Evolutionary conservation across 2,329 filamentous ascomycete genomes (phyloP), one percentile per base, ranked within the genome.

Genomic region (Cladophialophora psammophila): DNA sequence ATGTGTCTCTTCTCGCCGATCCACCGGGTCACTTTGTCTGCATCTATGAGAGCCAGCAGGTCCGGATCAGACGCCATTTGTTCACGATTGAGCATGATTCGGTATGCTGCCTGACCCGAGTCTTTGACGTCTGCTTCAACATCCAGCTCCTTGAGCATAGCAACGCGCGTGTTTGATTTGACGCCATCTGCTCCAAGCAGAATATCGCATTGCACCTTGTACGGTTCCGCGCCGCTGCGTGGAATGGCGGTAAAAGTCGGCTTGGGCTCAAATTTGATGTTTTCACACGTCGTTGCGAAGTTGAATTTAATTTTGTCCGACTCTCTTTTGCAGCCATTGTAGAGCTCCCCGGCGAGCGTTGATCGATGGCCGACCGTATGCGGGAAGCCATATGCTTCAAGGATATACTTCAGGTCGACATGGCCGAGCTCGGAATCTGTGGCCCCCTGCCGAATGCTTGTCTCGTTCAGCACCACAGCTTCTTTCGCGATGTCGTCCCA

Each of bases 351-450:
- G 5, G 91, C 90, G 3, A 94, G 84, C 8, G 89, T 91, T 0
- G 89, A 84, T 20, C 92, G 87, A 76, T 95, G 92, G 7, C 91
- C 91, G 4, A 92, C 90, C 85, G 91, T 93, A 79, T 94, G 91
- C 0, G 90, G 88, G 75, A 90, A 93, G 40, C 86, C 86, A 75
- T 93, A 94, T 36, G 85, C 88, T 8, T 86, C 79, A 58, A 85
- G 80, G 69, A 94, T 88, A 72, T 92, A 88, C 36, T 82, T 81
- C 74, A 94, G 85, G 67, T 88, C 83, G 52, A 94, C 90, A 72
- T 90, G 88, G 2, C 87, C 87, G 6, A 94, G 84, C 77, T 94
- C 90, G 3, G 81, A 78, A 75, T 93, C 85, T 6, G 87, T 87
- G 40, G 88, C 83, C 34, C 91, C 91, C 79, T 92, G 83, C 77